phyloP scores from a whole-genome alignment of 2,329 filamentous ascomycete genomes.

The Aspergillus pseudoglaucus region DNA sequence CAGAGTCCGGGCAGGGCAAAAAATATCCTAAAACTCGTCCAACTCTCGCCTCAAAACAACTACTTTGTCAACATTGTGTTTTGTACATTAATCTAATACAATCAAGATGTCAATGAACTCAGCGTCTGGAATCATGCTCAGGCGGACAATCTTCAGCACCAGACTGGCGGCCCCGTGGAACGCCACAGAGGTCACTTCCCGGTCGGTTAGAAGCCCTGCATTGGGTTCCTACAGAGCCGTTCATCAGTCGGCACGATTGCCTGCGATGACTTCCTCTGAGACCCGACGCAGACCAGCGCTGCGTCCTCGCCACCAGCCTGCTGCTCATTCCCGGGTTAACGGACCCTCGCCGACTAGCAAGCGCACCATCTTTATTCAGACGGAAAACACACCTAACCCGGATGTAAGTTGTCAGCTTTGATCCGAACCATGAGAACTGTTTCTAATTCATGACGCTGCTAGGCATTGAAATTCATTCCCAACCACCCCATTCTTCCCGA shows the following conservation, averaged over 20 bases:
- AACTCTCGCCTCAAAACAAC: neutral
- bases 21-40: constrained; percentile 6
- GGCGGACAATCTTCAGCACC: constrained; percentile 20
- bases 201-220: constrained; percentile 21
- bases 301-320: constrained; percentile 36
- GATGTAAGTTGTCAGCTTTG: constrained; percentile 51
- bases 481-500: constrained; percentile 80
- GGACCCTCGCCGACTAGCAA: constrained; percentile 35
- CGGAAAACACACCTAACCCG: constrained; percentile 86
- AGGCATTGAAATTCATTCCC: constrained; percentile 86
- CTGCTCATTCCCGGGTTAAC: constrained; percentile 27
- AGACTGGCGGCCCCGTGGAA: constrained; percentile 12
- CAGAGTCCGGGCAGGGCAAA: constrained; percentile 19
- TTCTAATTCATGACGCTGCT: neutral
- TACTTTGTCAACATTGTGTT: neutral
- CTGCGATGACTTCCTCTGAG: constrained; percentile 44
- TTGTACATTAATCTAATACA: neutral
- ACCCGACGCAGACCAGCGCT: constrained; percentile 41
- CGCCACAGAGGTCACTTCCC: constrained; percentile 21
- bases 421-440: neutral
- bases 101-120: constrained; percentile 26
- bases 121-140: constrained; percentile 26
- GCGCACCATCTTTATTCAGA: constrained; percentile 95
- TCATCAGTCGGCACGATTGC: constrained; percentile 39
- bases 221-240: constrained; percentile 31